Base-by-base conservation (phyloP, 179 eudicot genomes). In the Spinacia oleracea region DNA sequence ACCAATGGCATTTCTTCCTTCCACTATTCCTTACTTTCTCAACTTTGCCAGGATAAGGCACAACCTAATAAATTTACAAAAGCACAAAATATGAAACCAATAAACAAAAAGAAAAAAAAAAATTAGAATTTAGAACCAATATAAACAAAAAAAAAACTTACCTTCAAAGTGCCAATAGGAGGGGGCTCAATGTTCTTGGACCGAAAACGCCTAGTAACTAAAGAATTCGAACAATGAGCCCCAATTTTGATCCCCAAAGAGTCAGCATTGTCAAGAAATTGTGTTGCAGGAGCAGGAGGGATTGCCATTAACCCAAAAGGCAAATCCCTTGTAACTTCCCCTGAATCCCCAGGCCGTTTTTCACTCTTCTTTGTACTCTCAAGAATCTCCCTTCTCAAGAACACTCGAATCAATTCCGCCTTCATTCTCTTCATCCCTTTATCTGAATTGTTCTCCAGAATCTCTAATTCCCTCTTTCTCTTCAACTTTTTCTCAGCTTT, bases 261-360 rank as follows among this genome's bases (percentile, higher is more conserved):
- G 70, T 51, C 82, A 42, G 74, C 85, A 84, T 82, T 84, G 74
- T 66, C 83, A 23, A 88, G 62, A 69, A 81, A 63, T 59, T 84
- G 83, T 32, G 84, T 73, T 3, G 86, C 74, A 9, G 85, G 82
- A 34, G 89, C 70, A 11, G 88, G 90, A 4, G 98, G 83, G 50
- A 92, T 92, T 9, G 89, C 94, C 93, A 96, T 89, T 14, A 89
- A 64, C 35, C 97, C 99, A 76, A 88, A 84, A n/a, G 97, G 98
- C 89, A 96, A 87, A 60, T 93, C 92, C 78, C 80, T 84, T 71
- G 87, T 87, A 72, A 88, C 63, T 64, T 89, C 94, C 42, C 85
- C 74, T 2, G 23, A 72, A n/a, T 65, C 82, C 51, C 23, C 72
- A 73, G 23, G 27, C 6, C 51, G 70, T 83, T 90, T 91, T 86